Percentiles rank a stretch among this genome's conserved stretches.
phyloP scores from a whole-genome alignment of 2,329 filamentous ascomycete genomes.

The Ophiostoma australiae region DNA sequence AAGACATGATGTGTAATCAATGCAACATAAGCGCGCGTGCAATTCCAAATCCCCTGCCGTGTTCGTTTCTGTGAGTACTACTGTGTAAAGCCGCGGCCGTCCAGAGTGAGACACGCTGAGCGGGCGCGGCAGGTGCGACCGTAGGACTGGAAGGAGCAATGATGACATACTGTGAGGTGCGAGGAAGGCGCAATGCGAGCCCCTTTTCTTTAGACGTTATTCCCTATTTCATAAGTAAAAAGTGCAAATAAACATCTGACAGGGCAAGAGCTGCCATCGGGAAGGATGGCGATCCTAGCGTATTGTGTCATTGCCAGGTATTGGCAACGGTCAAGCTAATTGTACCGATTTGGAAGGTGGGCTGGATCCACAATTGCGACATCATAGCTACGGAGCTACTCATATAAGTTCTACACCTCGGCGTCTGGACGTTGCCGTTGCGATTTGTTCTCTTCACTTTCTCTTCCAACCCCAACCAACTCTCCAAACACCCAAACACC shows the following conservation, averaged over 20 bases:
- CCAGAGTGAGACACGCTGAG: neutral
- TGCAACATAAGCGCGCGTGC: neutral
- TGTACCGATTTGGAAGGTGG: slow-evolving; percentile 11
- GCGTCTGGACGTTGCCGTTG: neutral
- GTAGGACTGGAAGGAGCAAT: neutral
- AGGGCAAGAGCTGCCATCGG: neutral
- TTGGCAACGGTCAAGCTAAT: neutral
- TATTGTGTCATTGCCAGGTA: neutral
- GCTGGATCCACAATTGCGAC: slow-evolving; percentile 7
- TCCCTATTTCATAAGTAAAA: neutral
- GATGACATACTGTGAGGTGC: neutral
- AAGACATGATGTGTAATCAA: slow-evolving; percentile 7
- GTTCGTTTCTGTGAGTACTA: neutral
- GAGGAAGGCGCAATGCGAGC: neutral
- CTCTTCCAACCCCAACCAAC: neutral
- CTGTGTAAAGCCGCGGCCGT: too few relatives aligned
- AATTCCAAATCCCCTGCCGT: slow-evolving; percentile 2
- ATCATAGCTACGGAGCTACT: neutral
- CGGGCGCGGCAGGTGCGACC: neutral
- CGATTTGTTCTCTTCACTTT: neutral
- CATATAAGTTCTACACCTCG: neutral
- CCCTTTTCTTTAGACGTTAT: too few relatives aligned
- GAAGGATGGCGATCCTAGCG: slow-evolving; percentile 1
- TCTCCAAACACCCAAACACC: too few relatives aligned
- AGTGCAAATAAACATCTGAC: neutral